Evolutionary conservation across 495 filamentous ascomycete species (phyloP), one percentile per base, ranked within the genome.

Genomic region (Penicillium herquei): DNA sequence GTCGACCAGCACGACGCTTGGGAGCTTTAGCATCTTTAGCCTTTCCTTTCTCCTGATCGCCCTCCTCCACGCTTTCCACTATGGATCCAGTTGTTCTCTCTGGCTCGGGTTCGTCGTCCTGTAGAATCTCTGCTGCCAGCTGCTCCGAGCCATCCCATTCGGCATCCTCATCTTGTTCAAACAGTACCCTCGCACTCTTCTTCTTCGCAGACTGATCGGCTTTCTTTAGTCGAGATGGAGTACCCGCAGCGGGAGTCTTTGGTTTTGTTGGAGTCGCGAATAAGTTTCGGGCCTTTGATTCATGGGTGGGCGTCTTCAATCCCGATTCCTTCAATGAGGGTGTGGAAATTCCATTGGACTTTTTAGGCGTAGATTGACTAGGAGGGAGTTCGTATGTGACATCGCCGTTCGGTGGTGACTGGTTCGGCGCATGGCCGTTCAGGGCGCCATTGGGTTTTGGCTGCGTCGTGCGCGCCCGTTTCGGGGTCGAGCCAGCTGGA

Each of bases 181-280:
- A 84, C 7, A 95, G 67, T 6, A 83, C 81, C 43, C 85, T 81
- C 4, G 85, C 88, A 66, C 90, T 96, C 76, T 96, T 96, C 62
- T 87, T 87, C 62, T 90, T 84, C 3, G 92, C 93, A 1, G 91
- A 96, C 7, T 86, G 82, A 68, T 96, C 89, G 17, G 86, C 87
- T 62, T 86, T 89, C 50, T 80, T 81, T 42, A 78, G 74, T 62
- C 80, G 79, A 32, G 82, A 76, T 11, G 87, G 82, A 10, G 80
- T 87, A 12, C 64, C 49, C 14, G 60, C 64, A 18, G 49, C 55
- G 5, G 63, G 58, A 12, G 62, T 44, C 49, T 72, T 76, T 14
- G 65, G 54, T 39, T 68, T 68, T 26, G 71, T 69, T 21, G 74
- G 70, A 0, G 74, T 78, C 14, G 73, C 66, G 57, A 78, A 78